Percentiles rank a stretch among this genome's conserved stretches.
phyloP scores from a whole-genome alignment of 345 rosid species.

The Eucalyptus regnans region DNA sequence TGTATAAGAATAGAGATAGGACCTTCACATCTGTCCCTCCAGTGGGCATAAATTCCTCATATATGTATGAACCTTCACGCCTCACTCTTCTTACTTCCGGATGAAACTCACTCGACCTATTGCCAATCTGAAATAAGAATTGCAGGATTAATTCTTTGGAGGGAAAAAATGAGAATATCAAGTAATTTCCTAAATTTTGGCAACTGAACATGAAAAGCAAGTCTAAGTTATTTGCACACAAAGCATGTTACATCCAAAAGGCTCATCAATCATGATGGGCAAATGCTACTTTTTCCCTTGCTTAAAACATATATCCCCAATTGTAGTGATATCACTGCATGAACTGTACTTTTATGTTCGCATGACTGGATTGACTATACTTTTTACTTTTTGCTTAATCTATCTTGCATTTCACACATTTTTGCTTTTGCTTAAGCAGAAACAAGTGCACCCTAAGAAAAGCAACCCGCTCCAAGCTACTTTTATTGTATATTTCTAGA shows the following conservation, averaged over 20 bases:
- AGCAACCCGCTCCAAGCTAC: neutral
- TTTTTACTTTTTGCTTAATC: neutral
- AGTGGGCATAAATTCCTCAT: slow-evolving; percentile 99
- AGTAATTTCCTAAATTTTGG: neutral
- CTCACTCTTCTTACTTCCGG: slow-evolving; percentile 99
- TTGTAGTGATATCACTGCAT: neutral
- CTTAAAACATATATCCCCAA: neutral
- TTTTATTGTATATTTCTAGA: neutral
- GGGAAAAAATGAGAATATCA: neutral
- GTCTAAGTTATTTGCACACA: neutral
- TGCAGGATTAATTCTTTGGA: neutral
- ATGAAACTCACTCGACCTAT: slow-evolving; percentile 95
- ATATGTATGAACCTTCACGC: slow-evolving; percentile 96
- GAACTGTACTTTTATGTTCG: neutral
- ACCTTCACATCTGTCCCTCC: slow-evolving; percentile 99
- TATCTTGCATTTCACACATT: neutral
- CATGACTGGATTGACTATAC: neutral
- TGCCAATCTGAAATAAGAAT: slow-evolving; percentile 57
- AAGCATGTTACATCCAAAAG: neutral
- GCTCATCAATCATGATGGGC: neutral
- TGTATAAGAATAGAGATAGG: neutral
- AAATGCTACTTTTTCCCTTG: neutral
- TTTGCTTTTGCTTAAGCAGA: neutral
- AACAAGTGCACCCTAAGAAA: neutral
- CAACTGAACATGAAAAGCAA: neutral